A percentile compares a stretch with the other conserved stretches of the same genome.
Evolutionary conservation across 2,329 filamentous ascomycete species (phyloP).

Genomic region (Rutstroemia sp.): DNA sequence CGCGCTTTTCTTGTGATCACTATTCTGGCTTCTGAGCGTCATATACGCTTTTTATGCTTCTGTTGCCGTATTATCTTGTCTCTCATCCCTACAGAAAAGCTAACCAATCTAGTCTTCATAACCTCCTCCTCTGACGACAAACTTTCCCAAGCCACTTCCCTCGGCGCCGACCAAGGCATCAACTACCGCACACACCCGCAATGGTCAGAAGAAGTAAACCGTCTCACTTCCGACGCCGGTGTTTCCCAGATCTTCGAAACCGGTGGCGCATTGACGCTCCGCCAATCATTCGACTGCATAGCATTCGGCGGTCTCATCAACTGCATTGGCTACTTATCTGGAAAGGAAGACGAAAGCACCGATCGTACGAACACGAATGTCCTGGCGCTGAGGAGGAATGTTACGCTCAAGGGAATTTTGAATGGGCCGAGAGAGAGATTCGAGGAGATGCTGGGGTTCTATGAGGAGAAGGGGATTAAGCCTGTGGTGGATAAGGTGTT

Average conservation of each 20-base stretch:
- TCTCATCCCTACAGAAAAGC: neutral
- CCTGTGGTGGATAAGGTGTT: conserved; percentile 44
- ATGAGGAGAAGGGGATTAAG: conserved; percentile 36
- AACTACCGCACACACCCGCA: conserved; percentile 46
- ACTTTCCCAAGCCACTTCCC: conserved; percentile 35
- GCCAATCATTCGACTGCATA: conserved; percentile 44
- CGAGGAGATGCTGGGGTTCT: conserved; percentile 46
- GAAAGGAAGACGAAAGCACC: conserved; percentile 46
- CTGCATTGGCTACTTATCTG: conserved; percentile 43
- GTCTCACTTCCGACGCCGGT: conserved; percentile 38
- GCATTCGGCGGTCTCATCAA: conserved; percentile 48
- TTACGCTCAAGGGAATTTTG: conserved; percentile 46
- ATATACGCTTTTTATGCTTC: neutral
- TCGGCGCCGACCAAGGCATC: conserved; percentile 45
- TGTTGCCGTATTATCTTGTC: conserved; percentile 16
- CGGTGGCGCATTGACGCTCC: conserved; percentile 44
- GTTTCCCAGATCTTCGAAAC: conserved; percentile 50
- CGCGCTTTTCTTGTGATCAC: neutral
- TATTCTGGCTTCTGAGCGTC: neutral
- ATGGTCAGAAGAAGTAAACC: conserved; percentile 43
- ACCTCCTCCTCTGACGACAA: conserved; percentile 48
- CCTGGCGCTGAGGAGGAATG: conserved; percentile 38
- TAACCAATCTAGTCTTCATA: conserved; percentile 37
- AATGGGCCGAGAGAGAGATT: conserved; percentile 52
- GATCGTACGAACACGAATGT: conserved; percentile 55